A percentile compares a stretch with the other conserved stretches of the same genome.
These are phyloP conservation scores for Lasiosphaeria hispida DNA, from an alignment of 495 filamentous ascomycete species.

Conservation along the genomic window DNA sequence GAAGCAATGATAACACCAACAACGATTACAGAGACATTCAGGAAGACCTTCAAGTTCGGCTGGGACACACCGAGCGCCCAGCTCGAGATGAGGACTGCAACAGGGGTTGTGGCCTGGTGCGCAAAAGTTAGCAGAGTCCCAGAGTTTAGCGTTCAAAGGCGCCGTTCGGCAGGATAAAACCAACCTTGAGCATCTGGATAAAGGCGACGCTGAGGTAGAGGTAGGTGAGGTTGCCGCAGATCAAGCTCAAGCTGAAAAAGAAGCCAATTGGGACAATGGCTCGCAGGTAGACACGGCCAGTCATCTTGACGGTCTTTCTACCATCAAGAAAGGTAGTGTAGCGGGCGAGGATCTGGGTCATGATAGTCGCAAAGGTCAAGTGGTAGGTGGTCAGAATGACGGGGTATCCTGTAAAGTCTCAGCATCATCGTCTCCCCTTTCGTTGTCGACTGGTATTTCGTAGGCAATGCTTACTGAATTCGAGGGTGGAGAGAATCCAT, in stretches of 20 bases:
- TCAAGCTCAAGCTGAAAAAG: slow-evolving; percentile 91
- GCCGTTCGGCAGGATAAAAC: slow-evolving; percentile 18
- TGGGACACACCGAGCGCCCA: slow-evolving; percentile 79
- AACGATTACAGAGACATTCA: slow-evolving; percentile 86
- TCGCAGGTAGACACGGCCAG: slow-evolving; percentile 81
- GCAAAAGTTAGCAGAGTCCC: slow-evolving; percentile 24
- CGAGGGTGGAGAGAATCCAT: slow-evolving; percentile 80
- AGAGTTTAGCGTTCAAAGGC: not conserved
- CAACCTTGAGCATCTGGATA: slow-evolving; percentile 96
- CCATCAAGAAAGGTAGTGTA: slow-evolving; percentile 84
- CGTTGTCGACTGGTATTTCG: not conserved
- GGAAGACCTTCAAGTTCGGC: slow-evolving; percentile 73
- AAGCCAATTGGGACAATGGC: slow-evolving; percentile 90
- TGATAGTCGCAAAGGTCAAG: slow-evolving; percentile 80
- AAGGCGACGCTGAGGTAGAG: slow-evolving; percentile 90
- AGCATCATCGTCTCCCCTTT: slow-evolving; percentile 25
- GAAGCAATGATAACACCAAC: slow-evolving; percentile 87
- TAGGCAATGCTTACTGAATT: slow-evolving; percentile 68
- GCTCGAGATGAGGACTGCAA: slow-evolving; percentile 79
- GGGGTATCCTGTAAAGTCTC: slow-evolving; percentile 48
- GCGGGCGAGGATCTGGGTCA: slow-evolving; percentile 86
- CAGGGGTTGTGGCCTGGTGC: slow-evolving; percentile 78
- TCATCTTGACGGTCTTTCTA: slow-evolving; percentile 90
- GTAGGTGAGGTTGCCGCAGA: slow-evolving; percentile 91
- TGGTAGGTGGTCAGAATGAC: slow-evolving; percentile 94